Base-by-base conservation (phyloP, 2,329 filamentous ascomycete species). In the Ceratocystis alfenasii region DNA sequence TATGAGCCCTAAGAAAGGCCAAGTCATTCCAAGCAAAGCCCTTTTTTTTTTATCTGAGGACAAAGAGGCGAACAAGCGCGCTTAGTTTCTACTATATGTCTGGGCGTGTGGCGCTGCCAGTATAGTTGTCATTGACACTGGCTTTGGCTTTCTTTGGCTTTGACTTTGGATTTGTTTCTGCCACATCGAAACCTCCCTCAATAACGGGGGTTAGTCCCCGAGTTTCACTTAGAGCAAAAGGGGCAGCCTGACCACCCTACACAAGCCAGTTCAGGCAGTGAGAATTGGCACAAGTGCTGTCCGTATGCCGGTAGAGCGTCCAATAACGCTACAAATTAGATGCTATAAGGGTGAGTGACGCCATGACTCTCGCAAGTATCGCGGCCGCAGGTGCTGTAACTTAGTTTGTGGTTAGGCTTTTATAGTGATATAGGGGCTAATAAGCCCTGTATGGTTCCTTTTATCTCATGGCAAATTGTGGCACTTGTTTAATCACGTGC, bases 181-280 rank as follows among this genome's bases (percentile, higher is more conserved):
- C 20, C 45, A 48, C 7, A 20, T 48, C 45, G 17, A 20, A 48
- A 20, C 45, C 45, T 48, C 36, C 36, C 45, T 48, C 17, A 48
- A 48, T 20, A n/a, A 48, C 45, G 5, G 45, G 45, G n/a, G 46
- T 20, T 22, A 8, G n/a, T n/a, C 20, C 45, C 45, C 45, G 10
- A 6, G 53, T 57, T 57, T 57, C 53, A 57, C 53, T 57, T n/a
- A 17, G 22, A 5, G 8, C 53, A 22, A 57, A 57, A 57, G 53
- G 53, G 53, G 25, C 50, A 22, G 33, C 50, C 15, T 17, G 25
- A 25, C 10, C 25, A 28, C 5, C 22, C 22, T 50, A 8, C 45
- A 48, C 45, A 15, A 22, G 22, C 50, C 25, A 4, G 22, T 15
- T 36, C 20, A 57, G 1, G 22, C 22, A 17, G 22, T 28, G 15